These are phyloP conservation scores for Erigeron philadelphicus DNA, from an alignment of 140 eudicot genomes.

Conservation along the genomic window DNA sequence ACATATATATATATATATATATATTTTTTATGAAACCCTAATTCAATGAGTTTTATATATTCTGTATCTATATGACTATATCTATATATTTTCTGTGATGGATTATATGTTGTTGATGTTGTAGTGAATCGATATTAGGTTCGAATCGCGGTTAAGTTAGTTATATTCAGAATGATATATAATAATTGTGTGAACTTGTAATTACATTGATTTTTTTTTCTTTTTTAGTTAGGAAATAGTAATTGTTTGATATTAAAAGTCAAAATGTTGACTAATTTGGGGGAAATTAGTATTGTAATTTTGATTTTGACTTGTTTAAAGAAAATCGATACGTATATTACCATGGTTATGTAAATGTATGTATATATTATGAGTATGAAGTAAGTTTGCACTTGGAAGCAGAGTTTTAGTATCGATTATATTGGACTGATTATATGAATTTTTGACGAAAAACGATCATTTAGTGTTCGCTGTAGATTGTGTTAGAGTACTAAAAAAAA, in stretches of 20 bases:
- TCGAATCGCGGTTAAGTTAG: background rate
- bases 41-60: background rate
- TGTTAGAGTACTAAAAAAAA: background rate
- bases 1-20: background rate
- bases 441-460: background rate
- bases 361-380: background rate
- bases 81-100: background rate
- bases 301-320: background rate
- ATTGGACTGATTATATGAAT: constrained; percentile 3
- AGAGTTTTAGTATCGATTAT: background rate
- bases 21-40: background rate
- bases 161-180: background rate
- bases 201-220: background rate
- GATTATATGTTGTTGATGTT: too few species aligned
- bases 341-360: too few species aligned
- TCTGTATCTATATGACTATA: too few species aligned
- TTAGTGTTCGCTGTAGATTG: too few species aligned
- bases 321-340: background rate
- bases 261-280: background rate
- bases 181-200: background rate
- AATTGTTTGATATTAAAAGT: background rate
- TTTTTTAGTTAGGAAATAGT: background rate
- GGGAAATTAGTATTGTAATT: background rate
- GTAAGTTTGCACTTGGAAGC: constrained; percentile 4
- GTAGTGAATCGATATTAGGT: background rate